Evolutionary conservation across 2,329 filamentous ascomycete species (phyloP), one percentile per base, ranked within the genome.

Genomic region (Penicillium sp.): DNA sequence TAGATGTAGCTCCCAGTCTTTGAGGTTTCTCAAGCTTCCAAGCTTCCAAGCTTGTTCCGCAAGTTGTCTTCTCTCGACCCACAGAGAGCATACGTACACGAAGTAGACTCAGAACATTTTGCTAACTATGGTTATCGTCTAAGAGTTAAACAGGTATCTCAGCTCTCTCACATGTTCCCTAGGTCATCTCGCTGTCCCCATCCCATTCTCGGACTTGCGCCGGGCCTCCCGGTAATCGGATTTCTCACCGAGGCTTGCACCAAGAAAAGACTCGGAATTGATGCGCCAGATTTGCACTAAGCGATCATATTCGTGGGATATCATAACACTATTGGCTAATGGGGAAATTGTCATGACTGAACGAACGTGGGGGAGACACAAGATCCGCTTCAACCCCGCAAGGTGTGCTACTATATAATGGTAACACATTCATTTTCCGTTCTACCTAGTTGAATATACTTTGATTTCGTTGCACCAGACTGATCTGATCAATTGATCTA

Each of bases 161-260:
- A 15, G 29, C 1, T 23, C 23, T 48, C 29, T 40, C 45, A 51
- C 31, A 38, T 33, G 16, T 21, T 41, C 13, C 3, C 10, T 21
- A 36, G 38, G n/a, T 50, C 45, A 41, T 29, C 33, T 53, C n/a
- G 39, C 39, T 7, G 29, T 49, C 29, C 27, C 2, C 41, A 27
- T 34, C n/a, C 5, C 4, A 23, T 29, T 27, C 52, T 73, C 70
- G 70, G 70, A 73, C 67, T 68, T 72, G 16, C 65, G 61, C 70
- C 70, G 70, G 58, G 49, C 47, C 44, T 52, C 50, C 48, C 50
- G 68, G 65, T 45, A 62, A 36, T 72, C 70, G 69, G 69, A 63
- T 63, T 66, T 62, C 58, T 65, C 54, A 45, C 69, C 68, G 68
- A 69, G 58, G 34, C 31, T 44, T 38, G 45, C 43, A 40, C 44